Base-by-base conservation (phyloP, 805 yeast genomes). In the Metschnikowia bowlesiae region DNA sequence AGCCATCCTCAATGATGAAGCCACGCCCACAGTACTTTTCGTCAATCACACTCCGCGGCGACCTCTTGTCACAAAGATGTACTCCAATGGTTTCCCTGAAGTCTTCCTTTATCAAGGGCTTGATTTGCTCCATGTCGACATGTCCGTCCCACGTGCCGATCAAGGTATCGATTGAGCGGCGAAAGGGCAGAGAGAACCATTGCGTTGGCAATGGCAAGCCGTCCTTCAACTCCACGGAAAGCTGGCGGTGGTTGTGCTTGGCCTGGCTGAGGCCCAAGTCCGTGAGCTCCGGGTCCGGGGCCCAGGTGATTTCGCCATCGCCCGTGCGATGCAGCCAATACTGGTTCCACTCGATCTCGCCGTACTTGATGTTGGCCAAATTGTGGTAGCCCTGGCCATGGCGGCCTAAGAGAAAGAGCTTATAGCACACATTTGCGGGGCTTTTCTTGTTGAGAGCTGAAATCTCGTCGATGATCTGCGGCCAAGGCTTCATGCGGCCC, bases 311-410 rank as follows among this genome's bases (percentile, higher is more conserved):
- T 18, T 71, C 63, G 9, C 80, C 81, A 55, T 79, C 79, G 2
- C 80, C 79, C 41, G 67, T 62, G 32, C 67, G 49, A 39, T 64
- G 65, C 40, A 75, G 67, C 79, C 80, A 78, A 53, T 73, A 60
- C 41, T 66, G 68, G 50, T 76, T 71, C 81, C 81, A 78, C 11
- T 57, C 71, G 34, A 67, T 61, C 34, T 71, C 67, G 13, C 82
- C 83, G 56, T 78, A 78, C 46, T 65, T 66, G 14, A 65, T 46
- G 55, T 76, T 75, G 29, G 78, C 80, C 49, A 68, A 59, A 56
- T 79, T 79, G 57, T 79, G 83, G 58, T 57, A 77, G 1, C 83
- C 83, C 53, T 79, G 80, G 4, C 82, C 83, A 53, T 79, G 83
- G 46, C 83, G 69, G 5, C 78, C 81, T 34, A 78, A 65, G 51